Conservation (phyloP, 768 basidiomycete genomes). For the Suillus occidentalis region DNA sequence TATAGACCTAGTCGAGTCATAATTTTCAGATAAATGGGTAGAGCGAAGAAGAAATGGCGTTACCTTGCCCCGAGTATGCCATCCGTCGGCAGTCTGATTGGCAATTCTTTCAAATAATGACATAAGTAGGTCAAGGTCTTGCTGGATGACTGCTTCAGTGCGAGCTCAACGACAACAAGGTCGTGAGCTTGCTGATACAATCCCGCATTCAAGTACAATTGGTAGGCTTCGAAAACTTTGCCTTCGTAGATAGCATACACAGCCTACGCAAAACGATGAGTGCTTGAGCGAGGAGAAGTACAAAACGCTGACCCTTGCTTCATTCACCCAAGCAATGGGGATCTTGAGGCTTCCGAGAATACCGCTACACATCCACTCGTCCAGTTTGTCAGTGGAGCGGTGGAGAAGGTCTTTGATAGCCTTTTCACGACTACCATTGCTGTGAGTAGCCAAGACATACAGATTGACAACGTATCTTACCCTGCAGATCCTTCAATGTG, state of each 20-base stretch:
- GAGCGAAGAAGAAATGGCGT: slow-evolving; percentile 8
- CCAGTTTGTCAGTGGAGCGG: slow-evolving; percentile 62
- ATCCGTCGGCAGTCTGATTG: slow-evolving; percentile 59
- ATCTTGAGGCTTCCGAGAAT: slow-evolving; percentile 76
- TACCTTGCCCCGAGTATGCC: slow-evolving; percentile 86
- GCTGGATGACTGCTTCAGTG: slow-evolving; percentile 75
- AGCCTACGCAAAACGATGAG: slow-evolving; percentile 46
- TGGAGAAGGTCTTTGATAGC: slow-evolving; percentile 80
- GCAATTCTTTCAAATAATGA: slow-evolving; percentile 70
- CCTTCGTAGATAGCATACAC: slow-evolving; percentile 60
- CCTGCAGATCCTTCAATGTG: slow-evolving; percentile 81
- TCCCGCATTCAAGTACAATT: slow-evolving; percentile 70
- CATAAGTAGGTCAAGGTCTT: slow-evolving; percentile 56
- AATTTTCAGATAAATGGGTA: slow-evolving; percentile 12
- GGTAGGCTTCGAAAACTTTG: slow-evolving; percentile 71
- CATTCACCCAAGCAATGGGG: slow-evolving; percentile 85
- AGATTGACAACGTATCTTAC: slow-evolving; percentile 44
- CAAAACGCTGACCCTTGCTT: slow-evolving; percentile 66
- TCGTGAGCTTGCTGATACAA: slow-evolving; percentile 75
- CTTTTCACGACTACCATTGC: slow-evolving; percentile 63
- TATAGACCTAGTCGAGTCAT: slow-evolving; percentile 48
- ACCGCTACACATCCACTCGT: slow-evolving; percentile 74
- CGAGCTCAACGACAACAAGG: slow-evolving; percentile 82
- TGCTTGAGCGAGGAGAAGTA: not conserved
- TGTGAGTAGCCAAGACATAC: slow-evolving; percentile 9